phyloP scores from a whole-genome alignment of 108 stramenopile species.

The Skeletonema menzelii region DNA sequence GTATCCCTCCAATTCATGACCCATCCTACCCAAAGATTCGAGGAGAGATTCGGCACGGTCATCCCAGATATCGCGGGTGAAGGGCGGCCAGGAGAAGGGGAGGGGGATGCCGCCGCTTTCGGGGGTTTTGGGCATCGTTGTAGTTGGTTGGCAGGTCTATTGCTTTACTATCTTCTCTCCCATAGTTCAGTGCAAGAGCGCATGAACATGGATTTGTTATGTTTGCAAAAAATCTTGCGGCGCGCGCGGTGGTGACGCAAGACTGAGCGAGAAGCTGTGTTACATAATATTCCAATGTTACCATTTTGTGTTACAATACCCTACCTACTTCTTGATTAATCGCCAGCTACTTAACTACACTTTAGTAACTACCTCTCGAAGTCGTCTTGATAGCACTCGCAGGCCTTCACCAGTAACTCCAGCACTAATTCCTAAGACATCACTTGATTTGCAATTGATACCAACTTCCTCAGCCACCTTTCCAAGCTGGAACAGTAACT shows the following conservation, averaged over 20 bases:
- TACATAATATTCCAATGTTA: no score
- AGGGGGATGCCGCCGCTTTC: slow-evolving; percentile 49
- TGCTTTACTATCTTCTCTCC: no score
- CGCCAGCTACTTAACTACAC: no score
- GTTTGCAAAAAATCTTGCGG: no score
- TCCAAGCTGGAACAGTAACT: slow-evolving; percentile 48
- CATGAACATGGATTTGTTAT: no score
- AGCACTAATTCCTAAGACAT: slow-evolving; percentile 78
- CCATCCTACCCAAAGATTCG: slow-evolving; percentile 31
- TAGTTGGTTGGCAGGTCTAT: no score
- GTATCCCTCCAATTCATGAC: slow-evolving; percentile 35
- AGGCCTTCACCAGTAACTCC: slow-evolving; percentile 85
- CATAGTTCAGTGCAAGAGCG: no score
- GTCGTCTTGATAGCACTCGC: slow-evolving; percentile 49
- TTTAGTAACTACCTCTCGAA: slow-evolving; percentile 22
- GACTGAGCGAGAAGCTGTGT: no score
- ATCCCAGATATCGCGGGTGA: slow-evolving; percentile 42
- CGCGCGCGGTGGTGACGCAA: no score
- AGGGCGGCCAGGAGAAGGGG: slow-evolving; percentile 42
- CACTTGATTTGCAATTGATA: slow-evolving; percentile 49
- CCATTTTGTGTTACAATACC: no score
- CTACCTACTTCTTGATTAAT: no score
- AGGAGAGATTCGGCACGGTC: slow-evolving; percentile 34
- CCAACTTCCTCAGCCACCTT: slow-evolving; percentile 59
- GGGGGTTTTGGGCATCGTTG: slow-evolving; percentile 37